Evolutionary conservation across 148 eudicot species (phyloP).

Genomic region (Heliamphora exappendiculata): DNA sequence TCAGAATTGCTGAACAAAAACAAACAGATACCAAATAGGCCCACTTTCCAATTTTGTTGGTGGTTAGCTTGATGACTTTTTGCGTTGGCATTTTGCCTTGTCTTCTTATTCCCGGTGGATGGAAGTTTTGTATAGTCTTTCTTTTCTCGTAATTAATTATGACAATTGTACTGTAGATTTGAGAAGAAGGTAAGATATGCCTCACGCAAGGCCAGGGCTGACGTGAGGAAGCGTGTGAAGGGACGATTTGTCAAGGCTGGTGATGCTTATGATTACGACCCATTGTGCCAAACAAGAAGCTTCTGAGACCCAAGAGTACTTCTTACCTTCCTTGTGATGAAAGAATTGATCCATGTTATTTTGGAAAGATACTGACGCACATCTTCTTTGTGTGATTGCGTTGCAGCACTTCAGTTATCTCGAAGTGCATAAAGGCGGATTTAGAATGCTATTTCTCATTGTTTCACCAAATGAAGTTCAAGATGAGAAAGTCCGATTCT

Average conservation of each 20-base stretch:
- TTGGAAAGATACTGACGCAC: conserved; percentile 3
- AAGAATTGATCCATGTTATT: background rate
- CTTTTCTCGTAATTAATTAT: background rate
- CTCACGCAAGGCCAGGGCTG: conserved; percentile 91
- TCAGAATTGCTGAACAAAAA: too few relatives aligned
- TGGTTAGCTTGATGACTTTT: background rate
- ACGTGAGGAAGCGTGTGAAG: conserved; percentile 79
- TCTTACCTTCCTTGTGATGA: conserved; percentile 10
- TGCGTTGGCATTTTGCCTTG: background rate
- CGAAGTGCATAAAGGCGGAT: background rate
- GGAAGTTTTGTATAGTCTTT: background rate
- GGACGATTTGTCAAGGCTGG: conserved; percentile 90
- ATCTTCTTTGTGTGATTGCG: background rate
- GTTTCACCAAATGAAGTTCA: conserved; percentile 1
- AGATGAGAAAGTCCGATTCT: background rate
- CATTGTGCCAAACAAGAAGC: conserved; percentile 55
- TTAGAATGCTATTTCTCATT: background rate
- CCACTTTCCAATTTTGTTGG: background rate
- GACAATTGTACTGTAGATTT: conserved; percentile 33
- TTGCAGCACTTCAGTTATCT: background rate
- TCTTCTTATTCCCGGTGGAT: background rate
- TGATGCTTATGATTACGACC: conserved; percentile 84
- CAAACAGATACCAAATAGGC: too few relatives aligned
- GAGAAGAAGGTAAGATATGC: conserved; percentile 82
- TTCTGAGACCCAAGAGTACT: conserved; percentile 42